These are phyloP conservation scores for Paracamarosporium sp. DNA, from an alignment of 2,329 filamentous ascomycete species.

Conservation along the genomic window DNA sequence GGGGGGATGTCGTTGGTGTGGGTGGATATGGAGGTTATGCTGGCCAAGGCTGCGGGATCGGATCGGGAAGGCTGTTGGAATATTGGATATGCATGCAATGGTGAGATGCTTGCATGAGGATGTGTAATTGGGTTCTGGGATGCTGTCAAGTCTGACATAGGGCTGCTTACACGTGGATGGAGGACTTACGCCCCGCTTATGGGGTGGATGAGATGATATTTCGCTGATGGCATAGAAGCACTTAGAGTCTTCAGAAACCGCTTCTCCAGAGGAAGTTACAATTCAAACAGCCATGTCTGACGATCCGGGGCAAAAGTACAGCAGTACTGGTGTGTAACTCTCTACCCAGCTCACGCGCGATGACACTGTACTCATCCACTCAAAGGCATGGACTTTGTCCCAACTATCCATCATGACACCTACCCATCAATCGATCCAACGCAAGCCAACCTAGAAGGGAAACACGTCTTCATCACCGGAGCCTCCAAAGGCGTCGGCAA, in stretches of 20 bases:
- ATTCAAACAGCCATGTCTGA: constrained; percentile 10
- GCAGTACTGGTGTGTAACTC: constrained; percentile 6
- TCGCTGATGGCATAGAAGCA: no score
- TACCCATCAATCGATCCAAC: constrained; percentile 59
- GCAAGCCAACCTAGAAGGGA: constrained; percentile 40
- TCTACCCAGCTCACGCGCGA: not conserved
- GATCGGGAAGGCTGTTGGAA: no score
- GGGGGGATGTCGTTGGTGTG: no score
- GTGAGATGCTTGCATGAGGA: no score
- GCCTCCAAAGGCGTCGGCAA: constrained; percentile 62
- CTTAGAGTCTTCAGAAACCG: not conserved
- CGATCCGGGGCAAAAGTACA: constrained; percentile 13
- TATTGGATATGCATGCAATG: no score
- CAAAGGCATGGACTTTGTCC: constrained; percentile 16
- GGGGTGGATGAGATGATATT: no score
- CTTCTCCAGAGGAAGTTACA: not conserved
- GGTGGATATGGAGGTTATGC: no score
- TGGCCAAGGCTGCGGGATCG: no score
- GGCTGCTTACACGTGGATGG: no score
- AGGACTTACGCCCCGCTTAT: no score
- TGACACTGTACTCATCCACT: not conserved
- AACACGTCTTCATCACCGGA: constrained; percentile 61
- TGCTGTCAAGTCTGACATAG: no score
- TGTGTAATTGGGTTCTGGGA: no score
- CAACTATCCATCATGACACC: constrained; percentile 52